phyloP scores from a whole-genome alignment of 352 stramenopile genomes.

The Phytophthora sp. region DNA sequence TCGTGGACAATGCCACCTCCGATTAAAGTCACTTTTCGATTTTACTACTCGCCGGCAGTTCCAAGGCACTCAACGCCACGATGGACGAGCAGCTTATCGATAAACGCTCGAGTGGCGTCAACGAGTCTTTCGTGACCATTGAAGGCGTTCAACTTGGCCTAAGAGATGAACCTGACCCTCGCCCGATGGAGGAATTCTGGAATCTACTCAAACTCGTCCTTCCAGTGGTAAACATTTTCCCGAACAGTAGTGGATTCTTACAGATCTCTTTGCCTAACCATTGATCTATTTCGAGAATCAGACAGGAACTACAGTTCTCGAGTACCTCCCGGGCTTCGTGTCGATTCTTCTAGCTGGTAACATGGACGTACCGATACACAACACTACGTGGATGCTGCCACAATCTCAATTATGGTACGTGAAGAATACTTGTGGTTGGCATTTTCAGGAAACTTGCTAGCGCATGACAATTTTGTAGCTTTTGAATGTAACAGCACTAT shows the following conservation, averaged over 20 bases:
- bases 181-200: neutral
- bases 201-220: constrained; percentile 11
- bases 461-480: constrained; percentile 36
- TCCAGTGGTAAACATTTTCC: constrained; percentile 5
- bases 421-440: neutral
- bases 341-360: constrained; percentile 62
- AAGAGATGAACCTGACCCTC: constrained; percentile 1
- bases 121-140: constrained; percentile 13
- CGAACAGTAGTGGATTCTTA: neutral
- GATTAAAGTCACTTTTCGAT: neutral
- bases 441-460: no score
- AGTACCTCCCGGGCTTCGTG: constrained; percentile 44
- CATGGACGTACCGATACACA: constrained; percentile 54
- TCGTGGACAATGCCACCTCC: no score
- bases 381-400: constrained; percentile 59
- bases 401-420: constrained; percentile 55
- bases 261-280: no score
- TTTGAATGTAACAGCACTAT: constrained; percentile 63
- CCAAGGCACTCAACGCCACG: neutral
- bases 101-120: neutral
- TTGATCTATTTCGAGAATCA: no score
- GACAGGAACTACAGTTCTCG: constrained; percentile 28
- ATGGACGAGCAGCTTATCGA: constrained; percentile 12
- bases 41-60: neutral
- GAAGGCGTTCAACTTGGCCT: neutral